These are phyloP conservation scores for Cercospora beticola DNA, from an alignment of 2,329 filamentous ascomycete species.

Conservation along the genomic window DNA sequence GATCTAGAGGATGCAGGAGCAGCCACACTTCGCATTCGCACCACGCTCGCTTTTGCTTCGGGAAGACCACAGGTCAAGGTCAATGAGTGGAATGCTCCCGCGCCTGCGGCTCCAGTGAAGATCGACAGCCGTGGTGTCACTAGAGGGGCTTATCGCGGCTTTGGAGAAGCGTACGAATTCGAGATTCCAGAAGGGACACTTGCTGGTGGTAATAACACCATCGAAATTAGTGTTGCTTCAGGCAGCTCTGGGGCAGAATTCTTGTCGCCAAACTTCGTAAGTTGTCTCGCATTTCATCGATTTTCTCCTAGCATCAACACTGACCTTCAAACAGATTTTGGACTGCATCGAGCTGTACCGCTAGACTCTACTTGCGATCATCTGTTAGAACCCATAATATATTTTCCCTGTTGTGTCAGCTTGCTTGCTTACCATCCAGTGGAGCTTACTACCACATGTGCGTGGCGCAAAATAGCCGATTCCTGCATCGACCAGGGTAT, in stretches of 20 bases:
- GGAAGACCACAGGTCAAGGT: slow-evolving; percentile 13
- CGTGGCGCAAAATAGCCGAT: background rate
- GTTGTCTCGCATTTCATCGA: background rate
- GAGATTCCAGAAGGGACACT: slow-evolving; percentile 8
- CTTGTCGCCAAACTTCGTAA: slow-evolving; percentile 22
- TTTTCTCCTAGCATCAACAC: background rate
- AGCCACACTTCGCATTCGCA: slow-evolving; percentile 18
- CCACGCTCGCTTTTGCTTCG: slow-evolving; percentile 19
- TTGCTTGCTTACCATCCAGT: background rate
- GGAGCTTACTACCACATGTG: background rate
- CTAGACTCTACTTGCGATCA: background rate
- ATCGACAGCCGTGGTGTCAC: slow-evolving; percentile 23
- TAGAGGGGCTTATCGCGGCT: slow-evolving; percentile 19
- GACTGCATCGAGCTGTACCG: slow-evolving; percentile 24
- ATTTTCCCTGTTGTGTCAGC: background rate
- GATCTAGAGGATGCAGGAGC: slow-evolving; percentile 10
- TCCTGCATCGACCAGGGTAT: background rate
- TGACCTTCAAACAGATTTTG: slow-evolving; percentile 14
- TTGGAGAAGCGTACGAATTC: slow-evolving; percentile 21
- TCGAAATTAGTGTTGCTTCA: slow-evolving; percentile 16
- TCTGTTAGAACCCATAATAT: background rate
- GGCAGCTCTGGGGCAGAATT: slow-evolving; percentile 10
- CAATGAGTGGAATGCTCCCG: slow-evolving; percentile 7
- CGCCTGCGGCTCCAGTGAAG: slow-evolving; percentile 11
- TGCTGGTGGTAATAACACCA: slow-evolving; percentile 11